Evolutionary conservation across 805 yeast species (phyloP).

Genomic region (Kuraishia piskuri): DNA sequence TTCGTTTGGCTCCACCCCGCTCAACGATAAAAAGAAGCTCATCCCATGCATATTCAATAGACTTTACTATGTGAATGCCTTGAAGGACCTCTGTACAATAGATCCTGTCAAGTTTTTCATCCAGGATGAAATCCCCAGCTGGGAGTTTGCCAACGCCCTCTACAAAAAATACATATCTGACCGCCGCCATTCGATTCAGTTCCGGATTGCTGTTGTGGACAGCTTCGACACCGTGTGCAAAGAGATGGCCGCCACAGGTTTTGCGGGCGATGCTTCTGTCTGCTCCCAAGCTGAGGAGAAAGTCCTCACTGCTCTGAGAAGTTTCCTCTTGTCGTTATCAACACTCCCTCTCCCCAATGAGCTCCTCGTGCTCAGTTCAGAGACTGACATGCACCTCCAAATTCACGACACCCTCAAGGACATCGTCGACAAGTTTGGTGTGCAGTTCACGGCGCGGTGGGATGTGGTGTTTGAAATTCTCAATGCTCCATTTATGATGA

Average conservation of each 20-base stretch:
- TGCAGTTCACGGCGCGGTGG: constrained; percentile 55
- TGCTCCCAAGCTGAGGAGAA: constrained; percentile 24
- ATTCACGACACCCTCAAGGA: constrained; percentile 56
- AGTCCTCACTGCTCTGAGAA: constrained; percentile 39
- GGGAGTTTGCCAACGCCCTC: constrained; percentile 39
- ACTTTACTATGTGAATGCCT: constrained; percentile 42
- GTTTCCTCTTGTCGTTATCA: constrained; percentile 33
- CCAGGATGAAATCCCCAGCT: constrained; percentile 27
- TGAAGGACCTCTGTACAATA: constrained; percentile 42
- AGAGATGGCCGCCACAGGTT: constrained; percentile 31
- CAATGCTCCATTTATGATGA: constrained; percentile 46
- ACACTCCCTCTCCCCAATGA: constrained; percentile 29
- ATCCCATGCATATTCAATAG: constrained; percentile 42
- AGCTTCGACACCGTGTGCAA: constrained; percentile 45
- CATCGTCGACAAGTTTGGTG: constrained; percentile 74
- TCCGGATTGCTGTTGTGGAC: constrained; percentile 39
- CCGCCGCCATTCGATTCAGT: constrained; percentile 30
- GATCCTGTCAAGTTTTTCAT: constrained; percentile 45
- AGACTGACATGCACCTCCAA: constrained; percentile 58
- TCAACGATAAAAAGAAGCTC: constrained; percentile 11
- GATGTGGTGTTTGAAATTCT: constrained; percentile 54
- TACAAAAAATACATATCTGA: constrained; percentile 37
- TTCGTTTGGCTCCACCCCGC: constrained; percentile 1
- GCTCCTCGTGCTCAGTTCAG: constrained; percentile 41
- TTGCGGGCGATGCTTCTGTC: constrained; percentile 9